Conservation (phyloP, 192 early-diverging fungal species). For the Podila epicladia region DNA sequence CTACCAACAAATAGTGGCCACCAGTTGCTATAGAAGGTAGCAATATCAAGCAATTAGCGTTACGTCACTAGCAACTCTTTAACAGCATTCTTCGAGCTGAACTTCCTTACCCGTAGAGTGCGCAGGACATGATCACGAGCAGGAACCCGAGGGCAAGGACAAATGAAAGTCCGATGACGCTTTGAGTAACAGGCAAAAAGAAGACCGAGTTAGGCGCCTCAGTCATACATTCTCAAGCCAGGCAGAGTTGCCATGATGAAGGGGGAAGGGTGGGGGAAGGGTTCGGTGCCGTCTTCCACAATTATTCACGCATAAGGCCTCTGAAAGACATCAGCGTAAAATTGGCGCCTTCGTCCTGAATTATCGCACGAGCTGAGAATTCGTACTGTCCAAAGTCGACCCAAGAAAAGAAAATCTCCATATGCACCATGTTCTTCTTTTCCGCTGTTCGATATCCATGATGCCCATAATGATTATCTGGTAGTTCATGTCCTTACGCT, state of each 20-base stretch:
- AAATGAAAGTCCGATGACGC: slow-evolving; percentile 90
- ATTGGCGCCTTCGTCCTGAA: no score
- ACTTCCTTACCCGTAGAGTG: slow-evolving; percentile 80
- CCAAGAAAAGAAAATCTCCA: background rate
- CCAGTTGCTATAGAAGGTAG: slow-evolving; percentile 82
- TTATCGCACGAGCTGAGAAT: no score
- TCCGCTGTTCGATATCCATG: background rate
- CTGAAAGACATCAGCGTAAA: no score
- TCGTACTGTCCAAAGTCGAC: background rate
- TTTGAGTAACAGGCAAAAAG: slow-evolving; percentile 5
- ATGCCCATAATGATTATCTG: no score
- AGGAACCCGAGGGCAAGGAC: slow-evolving; percentile 92
- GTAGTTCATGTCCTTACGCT: slow-evolving; percentile 3
- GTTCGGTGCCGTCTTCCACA: no score
- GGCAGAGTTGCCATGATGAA: no score
- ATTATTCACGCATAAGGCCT: no score
- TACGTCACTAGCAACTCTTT: background rate
- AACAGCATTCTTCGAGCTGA: background rate
- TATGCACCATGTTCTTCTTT: background rate
- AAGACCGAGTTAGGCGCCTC: no score
- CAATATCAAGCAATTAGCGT: background rate
- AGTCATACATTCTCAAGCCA: no score
- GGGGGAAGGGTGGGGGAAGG: no score
- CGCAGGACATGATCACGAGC: slow-evolving; percentile 94
- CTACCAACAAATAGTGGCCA: slow-evolving; percentile 89